Conservation (phyloP, 371 early-diverging fungal species). For the Rhizomucor pusillus region DNA sequence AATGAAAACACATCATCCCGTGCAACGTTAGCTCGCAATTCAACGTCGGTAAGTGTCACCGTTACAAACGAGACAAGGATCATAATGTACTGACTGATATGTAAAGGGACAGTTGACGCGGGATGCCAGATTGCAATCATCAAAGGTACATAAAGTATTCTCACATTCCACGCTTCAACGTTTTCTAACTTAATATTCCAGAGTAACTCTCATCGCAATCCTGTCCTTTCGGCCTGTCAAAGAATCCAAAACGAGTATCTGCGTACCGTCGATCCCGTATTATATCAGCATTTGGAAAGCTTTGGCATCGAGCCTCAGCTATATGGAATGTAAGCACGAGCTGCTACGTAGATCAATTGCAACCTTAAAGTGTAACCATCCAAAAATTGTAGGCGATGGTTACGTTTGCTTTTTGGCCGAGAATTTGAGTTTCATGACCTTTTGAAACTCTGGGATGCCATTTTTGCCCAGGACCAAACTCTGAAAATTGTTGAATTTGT, state of each 20-base stretch:
- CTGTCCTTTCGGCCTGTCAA: conserved; percentile 74
- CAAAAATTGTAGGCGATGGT: conserved; percentile 70
- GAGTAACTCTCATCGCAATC: conserved; percentile 46
- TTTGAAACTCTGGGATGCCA: conserved; percentile 84
- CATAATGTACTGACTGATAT: background rate
- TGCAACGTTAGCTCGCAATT: background rate
- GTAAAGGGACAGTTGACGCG: background rate
- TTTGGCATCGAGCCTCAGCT: conserved; percentile 91
- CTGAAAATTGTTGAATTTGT: conserved; percentile 81
- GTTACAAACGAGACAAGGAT: background rate
- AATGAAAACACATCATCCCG: conserved; percentile 44
- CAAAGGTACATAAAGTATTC: background rate
- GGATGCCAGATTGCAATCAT: conserved; percentile 1
- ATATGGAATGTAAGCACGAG: conserved; percentile 77
- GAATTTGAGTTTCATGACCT: conserved; percentile 79
- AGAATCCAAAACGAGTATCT: conserved; percentile 74
- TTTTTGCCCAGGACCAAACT: conserved; percentile 77
- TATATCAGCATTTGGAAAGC: conserved; percentile 66
- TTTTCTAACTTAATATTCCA: background rate
- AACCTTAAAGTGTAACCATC: no score
- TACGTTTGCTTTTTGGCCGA: conserved; percentile 88
- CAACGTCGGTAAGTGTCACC: conserved; percentile 4
- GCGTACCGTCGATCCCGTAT: conserved; percentile 62
- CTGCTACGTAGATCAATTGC: background rate
- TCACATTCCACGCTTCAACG: background rate